phyloP scores from a whole-genome alignment of 176 grass and related monocot species.

The Urochloa ruziziensis region DNA sequence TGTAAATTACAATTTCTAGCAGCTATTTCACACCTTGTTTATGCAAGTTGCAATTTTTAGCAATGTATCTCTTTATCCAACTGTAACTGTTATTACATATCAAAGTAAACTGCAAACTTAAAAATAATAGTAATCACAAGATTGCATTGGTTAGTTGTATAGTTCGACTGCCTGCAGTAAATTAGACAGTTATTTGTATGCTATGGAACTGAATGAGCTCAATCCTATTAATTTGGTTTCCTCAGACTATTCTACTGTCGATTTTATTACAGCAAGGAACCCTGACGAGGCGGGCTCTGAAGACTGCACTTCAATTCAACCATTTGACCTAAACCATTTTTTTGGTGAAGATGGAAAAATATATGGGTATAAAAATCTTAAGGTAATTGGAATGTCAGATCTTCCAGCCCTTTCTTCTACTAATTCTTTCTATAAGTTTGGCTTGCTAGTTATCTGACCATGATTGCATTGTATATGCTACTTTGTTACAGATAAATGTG shows the following conservation, averaged over 20 bases:
- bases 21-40: neutral
- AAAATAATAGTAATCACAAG: neutral
- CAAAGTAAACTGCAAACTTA: neutral
- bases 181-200: neutral
- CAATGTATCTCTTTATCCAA: neutral
- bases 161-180: neutral
- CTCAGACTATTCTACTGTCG: constrained; percentile 13
- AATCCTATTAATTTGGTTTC: constrained; percentile 16
- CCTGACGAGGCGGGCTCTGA: constrained; percentile 48
- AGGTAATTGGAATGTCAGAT: constrained; percentile 38
- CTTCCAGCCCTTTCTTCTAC: neutral
- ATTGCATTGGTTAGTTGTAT: neutral
- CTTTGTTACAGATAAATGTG: constrained; percentile 77
- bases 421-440: neutral
- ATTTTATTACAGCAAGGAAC: constrained; percentile 54
- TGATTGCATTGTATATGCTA: neutral
- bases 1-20: neutral
- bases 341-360: constrained; percentile 94
- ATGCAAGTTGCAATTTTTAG: neutral
- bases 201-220: neutral
- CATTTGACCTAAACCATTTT: constrained; percentile 86
- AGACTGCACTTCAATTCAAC: constrained; percentile 47
- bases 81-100: neutral
- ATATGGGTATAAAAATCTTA: constrained; percentile 85
- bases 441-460: constrained; percentile 7